phyloP scores from a whole-genome alignment of 139 green algal genomes.

The Chlorella sp. region DNA sequence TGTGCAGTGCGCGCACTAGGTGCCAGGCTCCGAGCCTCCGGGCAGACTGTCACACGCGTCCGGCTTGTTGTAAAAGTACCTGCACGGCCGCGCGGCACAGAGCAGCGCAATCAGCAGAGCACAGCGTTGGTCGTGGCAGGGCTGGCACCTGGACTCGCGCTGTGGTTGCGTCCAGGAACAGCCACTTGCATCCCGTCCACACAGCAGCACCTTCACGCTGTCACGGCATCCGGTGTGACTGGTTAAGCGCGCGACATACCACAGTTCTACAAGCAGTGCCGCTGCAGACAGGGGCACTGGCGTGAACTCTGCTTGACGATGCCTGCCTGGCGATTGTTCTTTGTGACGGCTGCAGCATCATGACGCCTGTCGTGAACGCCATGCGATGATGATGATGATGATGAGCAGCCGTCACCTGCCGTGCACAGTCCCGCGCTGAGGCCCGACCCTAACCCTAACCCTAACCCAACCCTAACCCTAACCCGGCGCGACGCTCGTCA shows the following conservation, averaged over 20 bases:
- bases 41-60: conserved; percentile 29
- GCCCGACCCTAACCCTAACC: background rate
- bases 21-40: conserved; percentile 26
- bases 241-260: background rate
- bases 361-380: too few relatives aligned
- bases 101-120: background rate
- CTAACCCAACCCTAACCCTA: background rate
- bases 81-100: background rate
- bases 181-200: background rate
- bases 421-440: background rate
- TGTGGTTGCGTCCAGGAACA: background rate
- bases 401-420: too few relatives aligned
- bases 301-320: too few relatives aligned
- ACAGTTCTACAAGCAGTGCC: too few relatives aligned
- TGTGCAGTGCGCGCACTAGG: too few relatives aligned
- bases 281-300: too few relatives aligned
- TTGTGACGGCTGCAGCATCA: too few relatives aligned
- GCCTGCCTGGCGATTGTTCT: too few relatives aligned
- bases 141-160: background rate
- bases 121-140: background rate
- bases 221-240: background rate
- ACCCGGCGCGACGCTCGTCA: background rate
- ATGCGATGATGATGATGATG: too few relatives aligned
- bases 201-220: background rate
- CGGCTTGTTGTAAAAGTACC: conserved; percentile 23